phyloP scores from a whole-genome alignment of 2,329 filamentous ascomycete genomes.

The Colletotrichum graminicola region DNA sequence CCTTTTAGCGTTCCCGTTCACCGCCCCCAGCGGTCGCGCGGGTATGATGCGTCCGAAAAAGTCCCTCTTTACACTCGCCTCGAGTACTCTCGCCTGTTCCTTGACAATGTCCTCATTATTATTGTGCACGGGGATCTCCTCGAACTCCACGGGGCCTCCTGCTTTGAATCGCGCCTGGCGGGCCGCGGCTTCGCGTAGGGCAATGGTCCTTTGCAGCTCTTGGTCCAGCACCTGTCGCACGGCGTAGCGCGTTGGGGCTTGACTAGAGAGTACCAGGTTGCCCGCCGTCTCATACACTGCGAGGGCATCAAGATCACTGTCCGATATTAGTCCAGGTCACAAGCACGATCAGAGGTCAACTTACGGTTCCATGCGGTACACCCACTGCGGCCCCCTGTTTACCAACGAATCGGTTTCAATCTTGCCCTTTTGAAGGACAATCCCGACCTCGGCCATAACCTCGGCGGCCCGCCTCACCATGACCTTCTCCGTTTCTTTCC shows the following conservation, averaged over 20 bases:
- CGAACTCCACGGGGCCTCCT: constrained; percentile 46
- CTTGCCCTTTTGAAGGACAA: constrained; percentile 83
- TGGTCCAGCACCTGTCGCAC: constrained; percentile 94
- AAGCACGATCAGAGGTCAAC: constrained; percentile 51
- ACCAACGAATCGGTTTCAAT: constrained; percentile 76
- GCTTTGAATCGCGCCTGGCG: constrained; percentile 74
- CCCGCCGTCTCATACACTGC: constrained; percentile 78
- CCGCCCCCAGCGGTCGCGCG: constrained; percentile 53
- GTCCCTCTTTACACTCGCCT: constrained; percentile 73
- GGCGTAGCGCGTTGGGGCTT: constrained; percentile 86
- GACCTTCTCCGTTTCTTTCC: constrained; percentile 84
- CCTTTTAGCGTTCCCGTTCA: constrained; percentile 54
- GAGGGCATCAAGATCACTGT: constrained; percentile 79
- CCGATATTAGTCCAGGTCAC: constrained; percentile 23
- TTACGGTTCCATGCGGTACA: constrained; percentile 96
- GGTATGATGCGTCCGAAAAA: constrained; percentile 85
- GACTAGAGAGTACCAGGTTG: constrained; percentile 65
- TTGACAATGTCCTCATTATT: constrained; percentile 55
- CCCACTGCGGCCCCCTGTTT: constrained; percentile 75
- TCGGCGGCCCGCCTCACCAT: constrained; percentile 85
- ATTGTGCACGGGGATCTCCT: constrained; percentile 47
- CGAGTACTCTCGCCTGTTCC: constrained; percentile 49
- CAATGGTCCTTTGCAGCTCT: constrained; percentile 82
- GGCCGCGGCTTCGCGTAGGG: constrained; percentile 73
- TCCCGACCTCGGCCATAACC: constrained; percentile 84